Evolutionary conservation across 192 early-diverging fungal genomes (phyloP), one percentile per base, ranked within the genome.

Genomic region (Coemansia aciculifera): DNA sequence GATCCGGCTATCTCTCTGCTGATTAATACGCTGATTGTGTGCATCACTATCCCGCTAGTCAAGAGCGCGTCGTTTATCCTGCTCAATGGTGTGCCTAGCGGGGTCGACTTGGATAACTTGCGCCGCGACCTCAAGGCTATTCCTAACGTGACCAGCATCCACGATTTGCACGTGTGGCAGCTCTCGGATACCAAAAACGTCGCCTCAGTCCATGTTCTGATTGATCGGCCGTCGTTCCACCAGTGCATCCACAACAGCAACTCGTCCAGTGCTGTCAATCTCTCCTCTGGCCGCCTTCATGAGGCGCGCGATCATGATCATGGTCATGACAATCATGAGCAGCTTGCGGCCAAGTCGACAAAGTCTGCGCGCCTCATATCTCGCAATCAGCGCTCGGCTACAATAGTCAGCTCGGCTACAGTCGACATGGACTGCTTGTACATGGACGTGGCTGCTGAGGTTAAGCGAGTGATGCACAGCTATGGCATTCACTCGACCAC

Each of bases 111-210:
- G 46, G 87, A 89, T 2, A 66, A 77, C 52, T 79, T 98, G 19
- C 87, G 87, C 38, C 67, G 59, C n/a, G 85, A 86, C 31, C 77
- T 97, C 48, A 66, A 73, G 59, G 79, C 86, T 0, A 84, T 90
- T 21, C 84, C 83, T 9, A 87, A 85, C 51, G 87, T 97, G 5
- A 39, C 90, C 2, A 90, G 87, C 12, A 83, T 96, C 46, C 95
- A 98, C 67, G 95, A 98, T 64, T 67, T 98, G 21, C 95, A 98
- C 71, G 90, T 98, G 29, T 98, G 94, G 94, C 89, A 93, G 74
- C 77, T 97, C 67, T 92, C 90, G 31, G 91, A 94, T 59, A 90
- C 86, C 62, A 93, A 95, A 67, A 85, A 85, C 60, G 85, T 96
- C 34, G 91, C 90, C 0, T 92, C 90, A 1, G 87, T 94, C n/a